A percentile compares a stretch with the other conserved stretches of the same genome.
Evolutionary conservation across 768 basidiomycete genomes (phyloP).

Genomic region (Rhodotorula diobovata): DNA sequence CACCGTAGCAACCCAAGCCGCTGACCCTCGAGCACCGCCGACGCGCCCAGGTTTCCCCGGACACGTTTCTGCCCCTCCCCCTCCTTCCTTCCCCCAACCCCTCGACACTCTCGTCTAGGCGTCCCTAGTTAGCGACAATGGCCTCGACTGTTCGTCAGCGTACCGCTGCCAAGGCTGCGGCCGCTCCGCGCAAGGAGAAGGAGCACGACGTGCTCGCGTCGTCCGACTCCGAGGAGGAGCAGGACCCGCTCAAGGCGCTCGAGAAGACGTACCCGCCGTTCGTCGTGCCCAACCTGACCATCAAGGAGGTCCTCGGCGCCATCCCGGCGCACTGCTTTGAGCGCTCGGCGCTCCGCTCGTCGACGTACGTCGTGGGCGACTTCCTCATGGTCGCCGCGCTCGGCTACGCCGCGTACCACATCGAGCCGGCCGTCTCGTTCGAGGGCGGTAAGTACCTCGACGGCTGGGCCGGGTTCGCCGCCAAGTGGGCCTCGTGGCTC

Average conservation of each 20-base stretch:
- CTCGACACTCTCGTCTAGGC: no score
- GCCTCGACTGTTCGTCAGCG: slow-evolving; percentile 31
- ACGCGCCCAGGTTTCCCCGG: not conserved
- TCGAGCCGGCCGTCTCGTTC: slow-evolving; percentile 55
- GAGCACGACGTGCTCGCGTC: slow-evolving; percentile 32
- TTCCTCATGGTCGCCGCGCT: slow-evolving; percentile 61
- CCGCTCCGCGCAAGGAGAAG: slow-evolving; percentile 11
- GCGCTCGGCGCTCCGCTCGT: slow-evolving; percentile 77
- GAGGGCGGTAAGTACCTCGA: slow-evolving; percentile 54
- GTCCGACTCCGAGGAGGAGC: slow-evolving; percentile 23
- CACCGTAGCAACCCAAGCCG: no score
- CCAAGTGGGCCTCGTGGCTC: slow-evolving; percentile 45
- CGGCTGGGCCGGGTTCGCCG: slow-evolving; percentile 58
- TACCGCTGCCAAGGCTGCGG: not conserved
- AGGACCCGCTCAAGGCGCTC: slow-evolving; percentile 22
- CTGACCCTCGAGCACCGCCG: not conserved
- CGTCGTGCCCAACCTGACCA: slow-evolving; percentile 41
- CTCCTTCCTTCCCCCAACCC: not conserved
- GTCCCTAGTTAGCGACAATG: no score
- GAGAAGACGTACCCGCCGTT: slow-evolving; percentile 29
- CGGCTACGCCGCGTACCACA: slow-evolving; percentile 63
- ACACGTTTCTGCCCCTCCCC: slow-evolving; percentile 6
- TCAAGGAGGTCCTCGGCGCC: slow-evolving; percentile 42
- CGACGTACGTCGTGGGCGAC: slow-evolving; percentile 74
- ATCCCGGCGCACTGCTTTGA: slow-evolving; percentile 68